Conservation (phyloP, 768 basidiomycete genomes). For the Lentinula guzmanii region DNA sequence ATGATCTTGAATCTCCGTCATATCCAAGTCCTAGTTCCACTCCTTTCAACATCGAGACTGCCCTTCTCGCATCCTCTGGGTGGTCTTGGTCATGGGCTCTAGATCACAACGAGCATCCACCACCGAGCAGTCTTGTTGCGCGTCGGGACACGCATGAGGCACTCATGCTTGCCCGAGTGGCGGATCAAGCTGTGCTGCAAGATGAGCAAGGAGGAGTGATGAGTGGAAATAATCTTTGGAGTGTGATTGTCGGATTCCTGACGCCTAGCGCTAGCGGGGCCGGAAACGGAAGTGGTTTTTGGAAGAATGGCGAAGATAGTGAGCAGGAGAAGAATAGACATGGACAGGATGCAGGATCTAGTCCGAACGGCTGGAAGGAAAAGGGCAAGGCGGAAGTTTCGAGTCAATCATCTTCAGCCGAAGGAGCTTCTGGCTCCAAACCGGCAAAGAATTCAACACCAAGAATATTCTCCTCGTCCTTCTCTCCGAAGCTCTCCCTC, state of each 20-base stretch:
- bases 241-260: constrained; percentile 57
- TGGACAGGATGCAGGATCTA: background rate
- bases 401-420: background rate
- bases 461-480: background rate
- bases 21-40: background rate
- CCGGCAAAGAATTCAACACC: background rate
- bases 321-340: background rate
- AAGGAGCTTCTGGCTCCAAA: background rate
- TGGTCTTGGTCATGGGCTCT: constrained; percentile 87
- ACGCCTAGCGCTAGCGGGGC: constrained; percentile 25
- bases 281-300: constrained; percentile 1
- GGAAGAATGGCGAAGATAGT: background rate
- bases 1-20: background rate
- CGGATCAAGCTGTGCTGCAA: constrained; percentile 59
- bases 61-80: constrained; percentile 37
- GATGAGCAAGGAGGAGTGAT: constrained; percentile 36
- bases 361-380: background rate
- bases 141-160: constrained; percentile 83
- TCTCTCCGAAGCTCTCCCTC: background rate
- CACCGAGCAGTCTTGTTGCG: constrained; percentile 89
- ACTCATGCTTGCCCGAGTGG: constrained; percentile 61
- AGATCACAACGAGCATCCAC: constrained; percentile 75
- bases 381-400: background rate
- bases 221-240: constrained; percentile 73
- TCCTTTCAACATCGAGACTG: constrained; percentile 22